These are phyloP conservation scores for Microbotryum saponariae DNA, from an alignment of 1,284 basidiomycete genomes.

Conservation along the genomic window DNA sequence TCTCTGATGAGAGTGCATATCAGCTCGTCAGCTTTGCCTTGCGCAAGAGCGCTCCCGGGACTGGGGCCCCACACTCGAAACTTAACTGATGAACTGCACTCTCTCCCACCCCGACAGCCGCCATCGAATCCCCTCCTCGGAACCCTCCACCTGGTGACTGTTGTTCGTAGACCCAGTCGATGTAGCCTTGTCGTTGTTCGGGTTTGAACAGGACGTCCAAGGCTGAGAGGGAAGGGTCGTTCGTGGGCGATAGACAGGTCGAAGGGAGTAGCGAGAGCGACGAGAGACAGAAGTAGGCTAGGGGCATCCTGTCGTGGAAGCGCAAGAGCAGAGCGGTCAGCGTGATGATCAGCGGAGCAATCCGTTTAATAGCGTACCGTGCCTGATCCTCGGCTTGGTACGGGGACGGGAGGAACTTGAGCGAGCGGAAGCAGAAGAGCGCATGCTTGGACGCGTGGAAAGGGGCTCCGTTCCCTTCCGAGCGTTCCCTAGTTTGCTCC, in stretches of 20 bases:
- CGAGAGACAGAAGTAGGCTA: slow-evolving; percentile 35
- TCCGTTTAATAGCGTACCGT: slow-evolving; percentile 6
- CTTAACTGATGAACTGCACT: too few species aligned
- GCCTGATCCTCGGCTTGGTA: slow-evolving; percentile 33
- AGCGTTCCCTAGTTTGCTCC: too few species aligned
- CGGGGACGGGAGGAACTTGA: slow-evolving; percentile 31
- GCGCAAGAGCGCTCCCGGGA: background rate
- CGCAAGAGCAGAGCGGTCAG: too few species aligned
- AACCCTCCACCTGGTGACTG: slow-evolving; percentile 32
- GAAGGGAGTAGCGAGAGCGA: slow-evolving; percentile 30
- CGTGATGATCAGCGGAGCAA: too few species aligned
- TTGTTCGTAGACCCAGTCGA: slow-evolving; percentile 35
- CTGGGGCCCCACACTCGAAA: background rate
- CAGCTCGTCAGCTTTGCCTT: too few species aligned
- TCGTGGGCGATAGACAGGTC: slow-evolving; percentile 8
- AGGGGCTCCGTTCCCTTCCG: background rate
- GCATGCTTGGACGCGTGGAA: slow-evolving; percentile 25
- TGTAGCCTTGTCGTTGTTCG: slow-evolving; percentile 14
- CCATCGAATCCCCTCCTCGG: slow-evolving; percentile 27
- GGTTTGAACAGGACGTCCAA: slow-evolving; percentile 22
- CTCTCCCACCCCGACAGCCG: too few species aligned
- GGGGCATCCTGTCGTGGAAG: slow-evolving; percentile 28
- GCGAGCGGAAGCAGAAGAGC: slow-evolving; percentile 26
- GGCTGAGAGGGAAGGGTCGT: slow-evolving; percentile 3
- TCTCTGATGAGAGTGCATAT: background rate